Conservation (phyloP, 805 yeast species). For the Ascoidea tarda region DNA sequence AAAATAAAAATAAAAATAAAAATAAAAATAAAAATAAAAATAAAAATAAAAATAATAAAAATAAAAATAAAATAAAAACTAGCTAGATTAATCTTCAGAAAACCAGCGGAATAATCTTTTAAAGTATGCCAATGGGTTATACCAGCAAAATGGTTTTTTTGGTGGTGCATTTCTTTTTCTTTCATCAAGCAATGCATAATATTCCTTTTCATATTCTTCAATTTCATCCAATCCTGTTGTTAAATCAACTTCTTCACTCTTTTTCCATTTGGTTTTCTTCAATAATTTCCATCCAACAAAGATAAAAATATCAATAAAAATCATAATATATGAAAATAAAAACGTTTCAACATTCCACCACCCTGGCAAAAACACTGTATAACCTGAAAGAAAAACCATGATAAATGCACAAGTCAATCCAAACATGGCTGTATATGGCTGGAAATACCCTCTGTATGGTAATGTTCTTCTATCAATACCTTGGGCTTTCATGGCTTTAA, state of each 20-base stretch:
- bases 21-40: no score
- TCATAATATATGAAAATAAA: constrained; percentile 58
- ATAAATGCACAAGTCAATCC: constrained; percentile 30
- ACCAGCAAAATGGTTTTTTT: neutral
- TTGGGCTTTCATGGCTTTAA: constrained; percentile 43
- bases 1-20: no score
- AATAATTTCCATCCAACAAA: constrained; percentile 37
- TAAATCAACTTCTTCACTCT: constrained; percentile 37
- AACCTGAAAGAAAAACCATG: constrained; percentile 54
- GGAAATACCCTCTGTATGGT: constrained; percentile 35
- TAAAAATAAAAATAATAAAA: no score
- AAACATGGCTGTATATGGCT: constrained; percentile 42
- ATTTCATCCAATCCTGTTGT: constrained; percentile 39
- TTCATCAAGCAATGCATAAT: neutral
- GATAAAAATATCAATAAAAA: constrained; percentile 39
- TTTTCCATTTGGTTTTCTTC: constrained; percentile 31
- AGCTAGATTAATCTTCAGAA: neutral
- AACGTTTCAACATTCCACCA: constrained; percentile 48
- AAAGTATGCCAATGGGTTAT: neutral
- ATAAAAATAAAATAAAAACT: no score
- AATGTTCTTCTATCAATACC: constrained; percentile 26
- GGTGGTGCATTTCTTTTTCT: no score
- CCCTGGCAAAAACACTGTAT: constrained; percentile 54
- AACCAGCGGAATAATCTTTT: neutral
- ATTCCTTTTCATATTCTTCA: constrained; percentile 35